Percentiles rank a stretch among this genome's conserved stretches.
Evolutionary conservation across 495 filamentous ascomycete species (phyloP).

Genomic region (Neurospora sp.): DNA sequence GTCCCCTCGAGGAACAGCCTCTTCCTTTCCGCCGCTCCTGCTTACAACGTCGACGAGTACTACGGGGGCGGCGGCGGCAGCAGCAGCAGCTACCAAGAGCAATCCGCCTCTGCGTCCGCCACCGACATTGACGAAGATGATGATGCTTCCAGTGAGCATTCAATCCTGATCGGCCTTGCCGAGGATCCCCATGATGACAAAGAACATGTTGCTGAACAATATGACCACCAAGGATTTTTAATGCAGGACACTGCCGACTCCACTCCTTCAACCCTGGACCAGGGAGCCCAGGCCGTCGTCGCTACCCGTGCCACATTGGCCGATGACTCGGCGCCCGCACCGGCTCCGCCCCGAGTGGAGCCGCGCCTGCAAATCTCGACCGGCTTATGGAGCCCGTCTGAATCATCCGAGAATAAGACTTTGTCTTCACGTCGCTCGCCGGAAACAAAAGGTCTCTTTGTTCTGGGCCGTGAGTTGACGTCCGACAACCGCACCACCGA

Average conservation of each 20-base stretch:
- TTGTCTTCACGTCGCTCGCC: conserved; percentile 15
- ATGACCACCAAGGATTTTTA: background rate
- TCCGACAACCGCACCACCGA: conserved; percentile 22
- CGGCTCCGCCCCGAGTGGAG: conserved; percentile 2
- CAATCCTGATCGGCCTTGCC: conserved; percentile 21
- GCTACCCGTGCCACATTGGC: background rate
- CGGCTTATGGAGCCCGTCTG: conserved; percentile 15
- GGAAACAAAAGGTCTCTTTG: background rate
- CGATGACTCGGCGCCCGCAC: background rate
- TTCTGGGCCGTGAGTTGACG: background rate
- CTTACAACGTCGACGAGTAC: conserved; percentile 16
- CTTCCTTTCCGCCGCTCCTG: conserved; percentile 16
- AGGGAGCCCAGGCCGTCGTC: background rate
- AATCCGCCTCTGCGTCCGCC: background rate
- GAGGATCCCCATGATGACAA: background rate
- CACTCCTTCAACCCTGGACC: background rate
- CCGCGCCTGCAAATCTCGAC: conserved; percentile 1
- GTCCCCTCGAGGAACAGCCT: conserved; percentile 38
- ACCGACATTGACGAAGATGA: conserved; percentile 20
- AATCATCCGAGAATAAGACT: background rate
- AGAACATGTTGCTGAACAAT: background rate
- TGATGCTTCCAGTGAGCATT: conserved; percentile 15
- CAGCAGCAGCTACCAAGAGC: background rate
- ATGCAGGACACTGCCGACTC: background rate
- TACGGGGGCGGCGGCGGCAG: background rate